Base-by-base conservation (phyloP, 805 yeast genomes). In the Teunomyces lycoperdinae region DNA sequence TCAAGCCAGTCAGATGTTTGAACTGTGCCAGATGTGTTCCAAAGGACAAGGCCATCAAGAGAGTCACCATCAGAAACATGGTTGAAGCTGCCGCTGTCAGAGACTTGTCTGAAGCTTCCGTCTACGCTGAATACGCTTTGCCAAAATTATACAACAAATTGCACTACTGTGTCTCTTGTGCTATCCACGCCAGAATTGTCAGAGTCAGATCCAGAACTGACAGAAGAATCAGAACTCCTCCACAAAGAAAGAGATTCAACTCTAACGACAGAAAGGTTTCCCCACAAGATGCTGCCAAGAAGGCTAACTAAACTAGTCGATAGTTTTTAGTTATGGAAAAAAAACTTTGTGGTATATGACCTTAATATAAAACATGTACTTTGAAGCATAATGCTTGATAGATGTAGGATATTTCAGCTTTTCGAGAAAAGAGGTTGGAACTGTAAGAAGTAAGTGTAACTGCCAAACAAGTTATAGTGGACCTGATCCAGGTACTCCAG, bases 41-140 rank as follows among this genome's bases (percentile, higher is more conserved):
- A 76, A 94, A 94, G 88, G 99, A 94, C 79, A 94, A 94, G 87
- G 98, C 99, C 78, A 94, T 94, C 89, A 94, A 94, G 94, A 89
- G 99, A 83, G 96, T 94, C 85, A 90, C 97, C 79, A 86, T 94
- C 88, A 89, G 97, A 84, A 94, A 94, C 96, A 94, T 94, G 92
- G 99, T 94, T 69, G 99, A 94, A 85, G 94, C 97, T 67, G 99
- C 99, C 76, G 94, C 99, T 71, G 96, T 94, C 74, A 91, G 99
- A 86, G 99, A 94, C 80, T 84, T 94, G 79, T 88, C 96, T 67
- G 99, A 94, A 81, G 99, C 99, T 69, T 91, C 97, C 54, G 98
- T 94, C 70, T 94, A 94, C 87, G 83, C 88, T 70, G 99, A 94
- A 84, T 94, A 94, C 84, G 98, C 96, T 72, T 82, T 94, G 70